Evolutionary conservation across 2,329 filamentous ascomycete genomes (phyloP).

Genomic region (Penicillium psychrosexuale): DNA sequence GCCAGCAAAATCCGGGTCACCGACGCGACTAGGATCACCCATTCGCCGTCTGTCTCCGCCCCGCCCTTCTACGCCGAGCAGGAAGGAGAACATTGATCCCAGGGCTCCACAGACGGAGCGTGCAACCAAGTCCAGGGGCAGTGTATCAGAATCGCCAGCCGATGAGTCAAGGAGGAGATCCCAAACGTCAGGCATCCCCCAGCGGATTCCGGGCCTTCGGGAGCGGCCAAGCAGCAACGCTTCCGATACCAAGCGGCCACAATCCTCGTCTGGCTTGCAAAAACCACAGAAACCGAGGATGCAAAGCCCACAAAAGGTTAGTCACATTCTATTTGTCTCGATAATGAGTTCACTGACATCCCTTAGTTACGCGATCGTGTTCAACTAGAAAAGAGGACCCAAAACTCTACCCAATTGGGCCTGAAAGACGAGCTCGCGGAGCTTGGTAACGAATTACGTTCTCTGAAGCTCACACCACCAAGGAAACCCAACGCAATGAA

Average conservation of each 20-base stretch:
- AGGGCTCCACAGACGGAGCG: constrained; percentile 33
- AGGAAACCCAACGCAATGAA: constrained; percentile 29
- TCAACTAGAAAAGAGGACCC: constrained; percentile 72
- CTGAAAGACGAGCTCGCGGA: constrained; percentile 73
- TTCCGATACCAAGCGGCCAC: constrained; percentile 30
- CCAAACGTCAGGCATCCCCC: constrained; percentile 52
- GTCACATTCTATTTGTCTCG: not conserved
- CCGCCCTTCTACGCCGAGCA: constrained; percentile 34
- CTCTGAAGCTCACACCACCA: constrained; percentile 34
- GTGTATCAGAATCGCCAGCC: constrained; percentile 34
- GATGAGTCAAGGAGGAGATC: constrained; percentile 45
- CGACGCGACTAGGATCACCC: constrained; percentile 31
- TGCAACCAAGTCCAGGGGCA: constrained; percentile 31
- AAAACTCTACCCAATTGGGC: constrained; percentile 65
- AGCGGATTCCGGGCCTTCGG: constrained; percentile 33
- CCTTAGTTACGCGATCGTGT: constrained; percentile 69
- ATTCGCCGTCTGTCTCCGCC: constrained; percentile 31
- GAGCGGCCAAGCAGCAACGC: constrained; percentile 35
- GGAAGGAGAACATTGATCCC: constrained; percentile 43
- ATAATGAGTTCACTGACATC: constrained; percentile 4
- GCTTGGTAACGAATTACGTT: constrained; percentile 75
- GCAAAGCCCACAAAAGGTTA: constrained; percentile 60
- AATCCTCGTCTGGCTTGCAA: constrained; percentile 63
- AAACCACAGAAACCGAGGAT: constrained; percentile 67
- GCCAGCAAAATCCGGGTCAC: constrained; percentile 31